phyloP scores from a whole-genome alignment of 1,284 basidiomycete species.

The Golubevia sp. region DNA sequence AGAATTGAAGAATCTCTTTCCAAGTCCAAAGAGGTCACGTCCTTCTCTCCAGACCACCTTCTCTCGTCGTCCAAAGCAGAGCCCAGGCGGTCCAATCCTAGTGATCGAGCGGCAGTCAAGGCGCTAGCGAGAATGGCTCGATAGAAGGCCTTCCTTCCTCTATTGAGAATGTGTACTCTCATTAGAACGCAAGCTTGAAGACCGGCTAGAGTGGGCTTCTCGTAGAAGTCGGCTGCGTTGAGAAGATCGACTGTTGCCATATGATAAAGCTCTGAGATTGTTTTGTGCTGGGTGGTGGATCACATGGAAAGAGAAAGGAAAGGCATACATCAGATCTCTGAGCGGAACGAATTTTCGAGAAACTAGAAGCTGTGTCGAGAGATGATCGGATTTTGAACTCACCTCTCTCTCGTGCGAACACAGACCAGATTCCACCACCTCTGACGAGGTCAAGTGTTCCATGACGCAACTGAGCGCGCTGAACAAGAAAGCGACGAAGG shows the following conservation, averaged over 20 bases:
- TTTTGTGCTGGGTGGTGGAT: no score
- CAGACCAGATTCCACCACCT: no score
- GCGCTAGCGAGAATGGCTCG: neutral
- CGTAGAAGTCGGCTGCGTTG: neutral
- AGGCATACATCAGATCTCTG: no score
- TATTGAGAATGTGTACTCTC: neutral
- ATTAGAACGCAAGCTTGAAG: neutral
- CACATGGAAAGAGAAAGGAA: no score
- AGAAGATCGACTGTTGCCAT: neutral
- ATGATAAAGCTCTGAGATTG: no score
- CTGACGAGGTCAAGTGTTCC: no score
- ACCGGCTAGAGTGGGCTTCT: neutral
- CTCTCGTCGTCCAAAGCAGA: neutral
- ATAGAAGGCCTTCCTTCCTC: neutral
- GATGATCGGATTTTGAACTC: no score
- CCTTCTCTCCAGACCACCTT: neutral
- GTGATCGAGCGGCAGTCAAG: neutral
- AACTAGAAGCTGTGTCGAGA: no score
- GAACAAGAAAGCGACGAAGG: no score
- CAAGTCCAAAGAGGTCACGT: neutral
- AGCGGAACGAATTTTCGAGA: no score
- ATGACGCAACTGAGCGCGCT: no score
- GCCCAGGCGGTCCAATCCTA: neutral
- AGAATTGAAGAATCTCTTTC: neutral
- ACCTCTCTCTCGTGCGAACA: no score